Base-by-base conservation (phyloP, 139 green algal genomes). In the Closterium sp. region DNA sequence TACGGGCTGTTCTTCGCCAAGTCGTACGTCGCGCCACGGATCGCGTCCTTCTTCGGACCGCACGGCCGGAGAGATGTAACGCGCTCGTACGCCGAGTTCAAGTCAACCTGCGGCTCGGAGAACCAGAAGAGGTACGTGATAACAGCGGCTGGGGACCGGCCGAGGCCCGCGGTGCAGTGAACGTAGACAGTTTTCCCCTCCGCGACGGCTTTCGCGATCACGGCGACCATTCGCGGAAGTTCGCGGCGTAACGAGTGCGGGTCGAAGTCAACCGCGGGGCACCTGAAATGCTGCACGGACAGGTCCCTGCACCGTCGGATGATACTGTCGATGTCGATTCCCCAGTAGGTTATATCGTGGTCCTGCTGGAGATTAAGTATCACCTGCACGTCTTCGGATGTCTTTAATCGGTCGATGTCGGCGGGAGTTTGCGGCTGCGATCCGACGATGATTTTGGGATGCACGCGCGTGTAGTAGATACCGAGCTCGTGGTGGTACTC, bases 81-180 rank as follows among this genome's bases (percentile, higher is more conserved):
- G 31, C 86, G 91, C 3, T 94, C 90, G 86, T 95, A 95, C 31
- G 93, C 93, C 28, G 84, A 34, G 8, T 93, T 85, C 28, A 90
- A 32, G 31, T 90, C 81, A 8, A 86, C 81, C 81, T 88, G 33
- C n/a, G 81, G 81, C 30, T 88, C 32, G 25, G 25, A 35, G 66
- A 90, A 94, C 93, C 93, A 95, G 36, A 94, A 95, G 34, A 95
- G 76, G 30, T 93, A 95, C 10, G 86, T 87, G 38, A 95, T 95
- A 4, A 66, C 91, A 1, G 89, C 86, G 7, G 66, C 93, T 1
- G 93, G 93, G 9, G 91, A 88, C 19, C 93, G 38, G n/a, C 93
- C 93, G 35, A 95, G 86, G 16, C 93, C 93, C 69, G 93, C 93
- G 23, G 93, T 95, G 89, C 93, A 95, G 88, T 95, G 93, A 23